A percentile compares a stretch with the other conserved stretches of the same genome.
phyloP scores from a whole-genome alignment of 257 asterid genomes.

The Marsdenia floribunda region DNA sequence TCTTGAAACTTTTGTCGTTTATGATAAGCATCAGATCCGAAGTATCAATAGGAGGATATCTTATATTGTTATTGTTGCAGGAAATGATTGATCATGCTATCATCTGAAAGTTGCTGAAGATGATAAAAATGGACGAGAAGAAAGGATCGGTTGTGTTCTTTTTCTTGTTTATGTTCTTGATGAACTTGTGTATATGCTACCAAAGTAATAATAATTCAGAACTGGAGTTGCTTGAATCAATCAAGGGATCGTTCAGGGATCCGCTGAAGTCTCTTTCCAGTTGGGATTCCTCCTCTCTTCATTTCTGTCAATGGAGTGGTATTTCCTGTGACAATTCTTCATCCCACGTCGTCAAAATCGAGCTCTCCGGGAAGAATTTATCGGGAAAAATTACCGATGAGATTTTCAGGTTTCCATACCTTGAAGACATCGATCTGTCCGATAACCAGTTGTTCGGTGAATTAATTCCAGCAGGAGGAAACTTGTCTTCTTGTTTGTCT shows the following conservation, averaged over 20 bases:
- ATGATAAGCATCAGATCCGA: conserved; percentile 36
- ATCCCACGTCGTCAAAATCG: conserved; percentile 47
- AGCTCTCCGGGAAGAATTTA: conserved; percentile 55
- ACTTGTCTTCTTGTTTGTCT: conserved; percentile 28
- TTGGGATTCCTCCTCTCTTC: conserved; percentile 49
- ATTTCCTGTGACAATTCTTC: conserved; percentile 48
- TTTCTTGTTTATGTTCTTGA: conserved; percentile 19
- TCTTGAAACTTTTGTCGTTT: conserved; percentile 17
- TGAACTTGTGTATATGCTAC: conserved; percentile 33
- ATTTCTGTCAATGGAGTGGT: conserved; percentile 63
- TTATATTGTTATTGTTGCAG: conserved; percentile 29
- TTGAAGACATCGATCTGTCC: conserved; percentile 58
- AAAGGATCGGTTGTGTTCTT: background rate
- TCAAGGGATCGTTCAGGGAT: conserved; percentile 52
- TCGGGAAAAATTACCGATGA: conserved; percentile 48
- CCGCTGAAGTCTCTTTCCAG: conserved; percentile 35
- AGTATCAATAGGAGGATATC: background rate
- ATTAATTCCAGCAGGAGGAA: conserved; percentile 28
- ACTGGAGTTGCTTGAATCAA: conserved; percentile 39
- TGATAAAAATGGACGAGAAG: conserved; percentile 31
- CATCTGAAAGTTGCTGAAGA: conserved; percentile 26
- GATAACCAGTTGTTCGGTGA: conserved; percentile 56
- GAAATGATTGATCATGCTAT: conserved; percentile 28
- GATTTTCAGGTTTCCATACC: conserved; percentile 43
- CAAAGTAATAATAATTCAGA: conserved; percentile 19